A percentile compares a stretch with the other conserved stretches of the same genome.
These are phyloP conservation scores for Corchorus olitorius DNA, from an alignment of 345 rosid species.

Conservation along the genomic window DNA sequence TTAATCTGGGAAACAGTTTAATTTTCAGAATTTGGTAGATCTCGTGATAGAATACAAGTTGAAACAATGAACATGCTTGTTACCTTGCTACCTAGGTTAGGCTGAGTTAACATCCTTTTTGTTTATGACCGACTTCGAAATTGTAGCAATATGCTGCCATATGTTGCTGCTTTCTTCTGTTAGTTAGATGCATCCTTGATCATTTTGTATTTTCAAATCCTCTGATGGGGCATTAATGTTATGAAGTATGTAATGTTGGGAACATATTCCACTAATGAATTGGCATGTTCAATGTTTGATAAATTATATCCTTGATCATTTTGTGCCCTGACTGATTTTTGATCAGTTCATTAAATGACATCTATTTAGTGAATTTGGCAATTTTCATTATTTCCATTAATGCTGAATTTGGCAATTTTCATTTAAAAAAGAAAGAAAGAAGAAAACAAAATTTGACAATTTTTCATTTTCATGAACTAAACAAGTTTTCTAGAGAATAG, in stretches of 20 bases:
- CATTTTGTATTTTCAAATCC: not conserved
- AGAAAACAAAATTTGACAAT: no score
- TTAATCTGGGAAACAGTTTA: not conserved
- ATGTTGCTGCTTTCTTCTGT: not conserved
- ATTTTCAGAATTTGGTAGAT: not conserved
- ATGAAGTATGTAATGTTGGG: not conserved
- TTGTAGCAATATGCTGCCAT: not conserved
- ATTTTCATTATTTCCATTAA: no score
- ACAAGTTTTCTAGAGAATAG: no score
- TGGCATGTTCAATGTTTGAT: constrained; percentile 20
- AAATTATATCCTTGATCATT: constrained; percentile 24
- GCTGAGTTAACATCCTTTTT: no score
- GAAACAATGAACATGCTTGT: not conserved
- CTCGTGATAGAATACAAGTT: not conserved
- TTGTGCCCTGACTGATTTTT: no score
- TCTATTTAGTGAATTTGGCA: no score
- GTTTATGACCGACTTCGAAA: no score
- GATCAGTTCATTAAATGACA: no score
- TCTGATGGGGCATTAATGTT: not conserved
- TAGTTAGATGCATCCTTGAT: constrained; percentile 1
- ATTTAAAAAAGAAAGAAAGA: no score
- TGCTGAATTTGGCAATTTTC: no score
- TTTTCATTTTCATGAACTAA: no score
- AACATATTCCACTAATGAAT: constrained; percentile 15
- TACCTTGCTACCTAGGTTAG: no score